These are phyloP conservation scores for Aspergillus piperis DNA, from an alignment of 2,329 filamentous ascomycete species.

Conservation along the genomic window DNA sequence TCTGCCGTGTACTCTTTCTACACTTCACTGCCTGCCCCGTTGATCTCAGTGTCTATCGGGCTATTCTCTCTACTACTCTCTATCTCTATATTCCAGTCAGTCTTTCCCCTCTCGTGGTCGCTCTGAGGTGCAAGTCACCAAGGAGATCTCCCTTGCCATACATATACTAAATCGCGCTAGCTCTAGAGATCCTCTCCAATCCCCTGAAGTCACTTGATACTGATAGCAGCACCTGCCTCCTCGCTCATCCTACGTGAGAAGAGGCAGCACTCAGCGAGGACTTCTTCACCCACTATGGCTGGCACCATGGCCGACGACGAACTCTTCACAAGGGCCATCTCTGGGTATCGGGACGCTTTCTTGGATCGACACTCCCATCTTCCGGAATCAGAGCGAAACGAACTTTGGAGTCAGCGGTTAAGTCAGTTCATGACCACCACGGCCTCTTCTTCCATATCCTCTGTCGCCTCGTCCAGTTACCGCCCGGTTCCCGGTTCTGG, in stretches of 20 bases:
- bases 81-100: conserved; percentile 7
- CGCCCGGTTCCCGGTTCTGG: conserved; percentile 24
- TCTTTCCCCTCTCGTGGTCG: background rate
- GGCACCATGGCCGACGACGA: conserved; percentile 41
- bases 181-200: conserved; percentile 9
- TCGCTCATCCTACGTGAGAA: conserved; percentile 12
- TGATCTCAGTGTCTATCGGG: background rate
- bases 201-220: conserved; percentile 24
- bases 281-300: conserved; percentile 32
- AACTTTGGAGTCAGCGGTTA: conserved; percentile 43
- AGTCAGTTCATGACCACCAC: conserved; percentile 41
- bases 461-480: conserved; percentile 18
- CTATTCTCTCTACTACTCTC: background rate
- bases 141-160: too few species aligned
- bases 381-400: conserved; percentile 43
- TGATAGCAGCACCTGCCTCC: conserved; percentile 33
- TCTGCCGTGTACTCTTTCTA: background rate
- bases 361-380: conserved; percentile 45
- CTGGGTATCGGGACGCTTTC: conserved; percentile 45
- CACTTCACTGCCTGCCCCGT: background rate
- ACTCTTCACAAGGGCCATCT: conserved; percentile 44
- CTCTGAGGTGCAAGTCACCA: background rate
- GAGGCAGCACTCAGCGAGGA: conserved; percentile 21
- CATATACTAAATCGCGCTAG: conserved; percentile 9
- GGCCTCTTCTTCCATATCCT: conserved; percentile 17